These are phyloP conservation scores for Ophiostoma piceae DNA, from an alignment of 2,329 filamentous ascomycete species.

Conservation along the genomic window DNA sequence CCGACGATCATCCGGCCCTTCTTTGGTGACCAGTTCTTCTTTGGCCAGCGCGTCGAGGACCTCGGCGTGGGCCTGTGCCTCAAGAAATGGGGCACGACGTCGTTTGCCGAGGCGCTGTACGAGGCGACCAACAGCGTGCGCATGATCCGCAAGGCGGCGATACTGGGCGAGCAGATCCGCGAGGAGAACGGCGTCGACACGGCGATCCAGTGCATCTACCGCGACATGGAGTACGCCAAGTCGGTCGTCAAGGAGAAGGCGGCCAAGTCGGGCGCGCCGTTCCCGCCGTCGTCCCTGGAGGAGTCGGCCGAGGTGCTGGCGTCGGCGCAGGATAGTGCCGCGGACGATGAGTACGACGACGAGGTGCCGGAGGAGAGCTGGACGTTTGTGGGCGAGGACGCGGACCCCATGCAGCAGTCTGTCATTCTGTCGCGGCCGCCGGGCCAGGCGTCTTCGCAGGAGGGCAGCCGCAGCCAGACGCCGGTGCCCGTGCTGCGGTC, in stretches of 20 bases:
- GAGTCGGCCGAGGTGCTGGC: neutral
- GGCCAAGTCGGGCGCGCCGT: slow-evolving; percentile 37
- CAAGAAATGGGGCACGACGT: slow-evolving; percentile 80
- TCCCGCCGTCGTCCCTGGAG: neutral
- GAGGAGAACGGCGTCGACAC: slow-evolving; percentile 82
- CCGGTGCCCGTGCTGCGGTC: slow-evolving; percentile 16
- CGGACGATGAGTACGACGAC: slow-evolving; percentile 44
- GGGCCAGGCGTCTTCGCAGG: slow-evolving; percentile 2
- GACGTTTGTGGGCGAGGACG: slow-evolving; percentile 69
- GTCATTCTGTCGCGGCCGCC: slow-evolving; percentile 18
- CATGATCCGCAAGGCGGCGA: slow-evolving; percentile 81
- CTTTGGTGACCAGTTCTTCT: slow-evolving; percentile 98
- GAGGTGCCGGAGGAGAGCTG: slow-evolving; percentile 77
- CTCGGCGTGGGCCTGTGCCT: slow-evolving; percentile 86
- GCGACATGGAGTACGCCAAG: slow-evolving; percentile 88
- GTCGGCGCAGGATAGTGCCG: slow-evolving; percentile 36
- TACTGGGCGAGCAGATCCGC: slow-evolving; percentile 81
- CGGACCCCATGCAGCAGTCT: slow-evolving; percentile 24
- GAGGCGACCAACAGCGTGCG: slow-evolving; percentile 83
- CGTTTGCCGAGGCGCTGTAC: slow-evolving; percentile 83
- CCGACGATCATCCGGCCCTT: slow-evolving; percentile 95
- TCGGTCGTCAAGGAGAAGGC: slow-evolving; percentile 67
- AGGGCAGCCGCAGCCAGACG: slow-evolving; percentile 4
- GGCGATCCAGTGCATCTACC: slow-evolving; percentile 88
- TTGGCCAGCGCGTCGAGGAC: slow-evolving; percentile 82